Percentiles rank a stretch among this genome's conserved stretches.
phyloP scores from a whole-genome alignment of 2,329 filamentous ascomycete species.

The Pseudogymnoascus sp. region DNA sequence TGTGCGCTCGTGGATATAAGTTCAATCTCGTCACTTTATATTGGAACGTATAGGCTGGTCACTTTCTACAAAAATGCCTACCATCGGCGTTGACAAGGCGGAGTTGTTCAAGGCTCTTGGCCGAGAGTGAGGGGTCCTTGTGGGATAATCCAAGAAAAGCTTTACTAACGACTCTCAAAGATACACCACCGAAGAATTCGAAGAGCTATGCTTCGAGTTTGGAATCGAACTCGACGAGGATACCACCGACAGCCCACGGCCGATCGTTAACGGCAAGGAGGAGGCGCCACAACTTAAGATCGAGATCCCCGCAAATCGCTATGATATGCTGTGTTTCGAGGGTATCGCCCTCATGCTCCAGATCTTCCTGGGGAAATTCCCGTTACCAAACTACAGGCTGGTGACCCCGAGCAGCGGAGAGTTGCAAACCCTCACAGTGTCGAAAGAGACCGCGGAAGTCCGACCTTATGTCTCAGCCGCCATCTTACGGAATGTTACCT shows the following conservation, averaged over 20 bases:
- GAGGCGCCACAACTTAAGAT: constrained; percentile 94
- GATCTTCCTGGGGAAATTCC: constrained; percentile 73
- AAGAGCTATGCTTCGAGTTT: constrained; percentile 97
- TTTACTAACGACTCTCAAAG: constrained; percentile 35
- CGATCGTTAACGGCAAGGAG: constrained; percentile 67
- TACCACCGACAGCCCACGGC: constrained; percentile 45
- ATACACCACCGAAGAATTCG: constrained; percentile 89
- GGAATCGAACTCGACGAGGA: constrained; percentile 95
- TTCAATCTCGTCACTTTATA: background rate
- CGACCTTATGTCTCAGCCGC: constrained; percentile 84
- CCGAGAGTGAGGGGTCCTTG: constrained; percentile 57
- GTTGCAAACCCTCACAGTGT: constrained; percentile 72
- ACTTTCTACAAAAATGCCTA: constrained; percentile 63
- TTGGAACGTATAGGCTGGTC: constrained; percentile 1
- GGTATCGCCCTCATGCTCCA: constrained; percentile 93
- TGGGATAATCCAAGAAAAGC: constrained; percentile 23
- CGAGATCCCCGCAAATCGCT: constrained; percentile 92
- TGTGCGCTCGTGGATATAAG: constrained; percentile 3
- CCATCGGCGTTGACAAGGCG: constrained; percentile 93
- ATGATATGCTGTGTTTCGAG: constrained; percentile 94
- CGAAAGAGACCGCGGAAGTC: constrained; percentile 65
- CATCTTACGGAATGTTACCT: constrained; percentile 82
- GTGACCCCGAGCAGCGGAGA: constrained; percentile 64
- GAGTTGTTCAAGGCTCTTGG: constrained; percentile 89
- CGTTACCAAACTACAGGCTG: constrained; percentile 72